Percentiles rank a stretch among this genome's conserved stretches.
These are phyloP conservation scores for Dioscorea cayenensis DNA, from an alignment of 116 monocot species.

Conservation along the genomic window DNA sequence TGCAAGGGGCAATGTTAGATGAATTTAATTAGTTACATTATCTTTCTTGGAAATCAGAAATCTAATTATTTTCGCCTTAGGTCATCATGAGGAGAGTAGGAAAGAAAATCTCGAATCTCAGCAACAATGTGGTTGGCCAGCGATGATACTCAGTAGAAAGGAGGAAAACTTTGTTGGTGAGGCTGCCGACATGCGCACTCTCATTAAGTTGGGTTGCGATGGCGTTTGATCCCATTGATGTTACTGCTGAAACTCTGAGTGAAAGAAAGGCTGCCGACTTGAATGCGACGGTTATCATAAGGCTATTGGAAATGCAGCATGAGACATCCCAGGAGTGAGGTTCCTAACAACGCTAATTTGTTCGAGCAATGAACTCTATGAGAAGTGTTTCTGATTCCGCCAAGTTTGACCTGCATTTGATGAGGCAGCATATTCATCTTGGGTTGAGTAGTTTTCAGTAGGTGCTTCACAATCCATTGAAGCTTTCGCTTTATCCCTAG, in stretches of 20 bases:
- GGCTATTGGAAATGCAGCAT: conserved; percentile 53
- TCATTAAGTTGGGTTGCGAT: conserved; percentile 75
- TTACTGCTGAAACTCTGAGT: conserved; percentile 17
- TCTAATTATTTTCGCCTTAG: conserved; percentile 19
- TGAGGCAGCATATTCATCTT: conserved; percentile 71
- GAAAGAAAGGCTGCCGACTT: conserved; percentile 38
- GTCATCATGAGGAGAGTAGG: conserved; percentile 93
- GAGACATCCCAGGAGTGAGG: conserved; percentile 32
- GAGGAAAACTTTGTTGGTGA: conserved; percentile 33
- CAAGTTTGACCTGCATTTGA: conserved; percentile 54
- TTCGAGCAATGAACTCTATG: conserved; percentile 5
- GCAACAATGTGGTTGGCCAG: conserved; percentile 59
- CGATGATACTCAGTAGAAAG: conserved; percentile 15
- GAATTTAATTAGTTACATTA: neutral
- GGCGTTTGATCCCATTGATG: conserved; percentile 56
- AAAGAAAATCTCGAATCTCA: conserved; percentile 80
- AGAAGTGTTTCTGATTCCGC: conserved; percentile 17
- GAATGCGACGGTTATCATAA: conserved; percentile 55
- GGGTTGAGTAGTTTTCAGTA: conserved; percentile 89
- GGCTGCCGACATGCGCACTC: conserved; percentile 53
- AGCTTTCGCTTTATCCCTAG: conserved; percentile 16
- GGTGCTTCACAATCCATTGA: conserved; percentile 34
- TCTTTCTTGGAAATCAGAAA: conserved; percentile 8
- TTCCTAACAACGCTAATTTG: conserved; percentile 42
- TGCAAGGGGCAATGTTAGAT: neutral